Conservation (phyloP, 2,329 filamentous ascomycete genomes). For the Penicillium corylophilum region DNA sequence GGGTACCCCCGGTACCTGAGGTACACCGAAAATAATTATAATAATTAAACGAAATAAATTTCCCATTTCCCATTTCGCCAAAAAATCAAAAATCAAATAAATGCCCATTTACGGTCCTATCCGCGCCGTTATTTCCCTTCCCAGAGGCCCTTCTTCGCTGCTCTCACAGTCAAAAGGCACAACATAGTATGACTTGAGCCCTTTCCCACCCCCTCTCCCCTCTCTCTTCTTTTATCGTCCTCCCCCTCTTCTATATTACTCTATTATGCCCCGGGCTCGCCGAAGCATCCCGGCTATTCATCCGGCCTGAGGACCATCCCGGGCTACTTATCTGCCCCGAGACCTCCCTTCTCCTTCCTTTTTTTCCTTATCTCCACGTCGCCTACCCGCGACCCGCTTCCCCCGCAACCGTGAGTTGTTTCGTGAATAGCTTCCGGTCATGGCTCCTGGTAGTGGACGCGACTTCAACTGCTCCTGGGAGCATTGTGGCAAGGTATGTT, state of each 20-base stretch:
- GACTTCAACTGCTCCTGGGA: slow-evolving; percentile 47
- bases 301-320: slow-evolving; percentile 21
- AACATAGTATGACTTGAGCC: slow-evolving; percentile 9
- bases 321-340: slow-evolving; percentile 9
- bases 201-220: slow-evolving; percentile 3
- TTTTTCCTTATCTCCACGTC: slow-evolving; percentile 9
- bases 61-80: slow-evolving; percentile 1
- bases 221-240: slow-evolving; percentile 2
- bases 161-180: not conserved
- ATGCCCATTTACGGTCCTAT: slow-evolving; percentile 14
- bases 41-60: slow-evolving; percentile 1
- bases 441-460: slow-evolving; percentile 43
- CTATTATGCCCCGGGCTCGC: slow-evolving; percentile 21
- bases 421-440: slow-evolving; percentile 18
- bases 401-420: slow-evolving; percentile 7
- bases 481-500: slow-evolving; percentile 44
- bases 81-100: slow-evolving; percentile 9
- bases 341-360: slow-evolving; percentile 4
- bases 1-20: not conserved
- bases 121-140: slow-evolving; percentile 26
- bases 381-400: slow-evolving; percentile 19
- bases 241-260: slow-evolving; percentile 9
- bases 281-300: slow-evolving; percentile 15
- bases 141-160: slow-evolving; percentile 1
- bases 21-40: not conserved